Conservation (phyloP, 805 yeast genomes). For the Metschnikowia arizonensis region DNA sequence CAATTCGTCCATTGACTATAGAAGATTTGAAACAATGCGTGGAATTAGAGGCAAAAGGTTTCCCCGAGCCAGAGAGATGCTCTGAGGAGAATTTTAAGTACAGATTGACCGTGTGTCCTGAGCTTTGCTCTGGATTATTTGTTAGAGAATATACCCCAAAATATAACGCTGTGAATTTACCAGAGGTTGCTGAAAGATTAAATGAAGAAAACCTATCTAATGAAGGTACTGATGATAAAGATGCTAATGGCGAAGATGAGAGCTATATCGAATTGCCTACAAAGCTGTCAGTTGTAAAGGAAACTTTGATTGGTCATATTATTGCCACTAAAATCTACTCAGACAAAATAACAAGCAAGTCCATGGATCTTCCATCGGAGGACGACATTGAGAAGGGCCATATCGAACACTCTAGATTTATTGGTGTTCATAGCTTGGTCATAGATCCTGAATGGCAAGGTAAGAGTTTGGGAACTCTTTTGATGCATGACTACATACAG, state of each 20-base stretch:
- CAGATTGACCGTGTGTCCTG: conserved; percentile 81
- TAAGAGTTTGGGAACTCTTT: conserved; percentile 73
- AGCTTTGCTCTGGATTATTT: conserved; percentile 83
- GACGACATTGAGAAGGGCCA: conserved; percentile 50
- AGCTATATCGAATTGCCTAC: conserved; percentile 40
- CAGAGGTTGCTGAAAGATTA: conserved; percentile 35
- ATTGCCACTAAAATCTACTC: conserved; percentile 67
- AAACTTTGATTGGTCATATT: conserved; percentile 73
- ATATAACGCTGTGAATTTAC: conserved; percentile 41
- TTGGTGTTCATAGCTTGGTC: conserved; percentile 81
- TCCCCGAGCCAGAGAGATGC: conserved; percentile 68
- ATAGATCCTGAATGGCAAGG: conserved; percentile 77
- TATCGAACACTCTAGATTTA: conserved; percentile 63
- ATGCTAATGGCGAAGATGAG: conserved; percentile 22
- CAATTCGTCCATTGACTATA: conserved; percentile 26
- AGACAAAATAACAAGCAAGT: conserved; percentile 47
- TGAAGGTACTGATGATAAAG: conserved; percentile 13
- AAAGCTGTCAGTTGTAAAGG: conserved; percentile 50
- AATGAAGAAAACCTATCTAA: conserved; percentile 22
- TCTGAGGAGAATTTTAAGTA: conserved; percentile 57
- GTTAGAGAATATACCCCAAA: conserved; percentile 58
- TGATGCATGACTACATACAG: conserved; percentile 86
- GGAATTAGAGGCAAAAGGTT: conserved; percentile 63
- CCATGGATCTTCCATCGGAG: conserved; percentile 57
- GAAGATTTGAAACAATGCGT: conserved; percentile 61